Evolutionary conservation across 2,329 filamentous ascomycete genomes (phyloP), one percentile per base, ranked within the genome.

Genomic region (Septoria petroselini): DNA sequence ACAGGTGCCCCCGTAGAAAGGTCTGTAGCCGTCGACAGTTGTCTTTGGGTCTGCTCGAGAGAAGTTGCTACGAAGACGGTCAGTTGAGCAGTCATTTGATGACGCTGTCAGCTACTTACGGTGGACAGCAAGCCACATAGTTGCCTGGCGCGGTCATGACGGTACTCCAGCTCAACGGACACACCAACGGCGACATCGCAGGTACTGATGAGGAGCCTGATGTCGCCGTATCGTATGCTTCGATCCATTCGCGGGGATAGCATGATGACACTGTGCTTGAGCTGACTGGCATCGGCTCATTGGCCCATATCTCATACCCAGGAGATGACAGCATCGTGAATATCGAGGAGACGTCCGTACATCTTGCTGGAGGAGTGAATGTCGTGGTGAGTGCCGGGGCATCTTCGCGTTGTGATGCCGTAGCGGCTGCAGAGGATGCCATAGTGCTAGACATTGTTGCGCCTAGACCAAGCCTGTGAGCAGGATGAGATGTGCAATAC

Each of bases 101-200:
- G 18, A 40, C n/a, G 33, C 15, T 3, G 18, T 4, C 9, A 18
- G 8, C 18, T 8, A 54, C 52, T 33, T 29, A 55, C 50, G 53
- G 47, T 7, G 53, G 53, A 43, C 53, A 56, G 19, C 53, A 56
- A 23, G 53, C 53, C 29, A 56, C 39, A 27, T 56, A 56, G 35
- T 54, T 51, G 5, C 52, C 52, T 2, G 52, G 47, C 7, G 48
- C 52, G 8, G 48, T 54, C 47, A 51, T 44, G 14, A 51, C 48
- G 11, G 48, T 54, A 18, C 23, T 33, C 52, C 52, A 54, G 30
- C 43, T 48, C 18, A 41, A 18, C 8, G 52, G 52, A 30, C 52
- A 54, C 12, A 54, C 48, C 9, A 54, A 21, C 9, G 52, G 52
- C 15, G 30, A 48, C 52, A 54, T 51, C 2, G 52, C 48, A 8